Evolutionary conservation across 306 rosid species (phyloP), one percentile per base, ranked within the genome.

Genomic region (Morella rubra): DNA sequence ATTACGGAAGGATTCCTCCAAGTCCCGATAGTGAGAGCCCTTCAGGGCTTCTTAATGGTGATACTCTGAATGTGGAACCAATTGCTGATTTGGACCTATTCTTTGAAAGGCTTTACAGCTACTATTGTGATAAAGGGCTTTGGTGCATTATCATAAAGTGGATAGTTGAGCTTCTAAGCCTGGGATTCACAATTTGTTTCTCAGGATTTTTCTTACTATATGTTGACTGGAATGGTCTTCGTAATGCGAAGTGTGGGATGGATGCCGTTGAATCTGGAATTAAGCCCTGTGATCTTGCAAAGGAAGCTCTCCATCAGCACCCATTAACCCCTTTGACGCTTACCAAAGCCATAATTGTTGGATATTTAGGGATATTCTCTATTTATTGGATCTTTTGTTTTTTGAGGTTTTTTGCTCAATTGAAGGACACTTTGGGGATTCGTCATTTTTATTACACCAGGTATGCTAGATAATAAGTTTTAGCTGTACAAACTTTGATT

Each of bases 191-290:
- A 54, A 92, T 95, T 73, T 89, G 93, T 52, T 89, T 91, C 88
- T 92, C 99, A 5, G 97, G 93, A 78, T 95, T 95, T 79, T 89
- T 92, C 83, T 87, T 89, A 73, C 70, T 95, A 49, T 88, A 58
- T 68, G 96, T 95, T 81, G 99, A 95, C 81, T 95, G 99, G 99
- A 86, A 90, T 81, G 97, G 97, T 62, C 97, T 95, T 55, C 90
- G 92, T 45, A 92, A 90, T 85, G 97, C 97, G 1, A 92, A 92
- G 79, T 95, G 99, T 88, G 97, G 99, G 82, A 92, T 92, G 92
- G 87, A 92, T 84, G 99, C 99, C 6, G 90, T 95, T 46, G 93
- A 92, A 82, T 95, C 96, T 71, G 97, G 97, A 76, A 87, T 73
- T 32, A 92, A 92, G 83, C 97, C 96, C 41, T 95, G 99, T 87